Evolutionary conservation across 768 basidiomycete genomes (phyloP), one percentile per base, ranked within the genome.

Genomic region (Russula ochroleuca): DNA sequence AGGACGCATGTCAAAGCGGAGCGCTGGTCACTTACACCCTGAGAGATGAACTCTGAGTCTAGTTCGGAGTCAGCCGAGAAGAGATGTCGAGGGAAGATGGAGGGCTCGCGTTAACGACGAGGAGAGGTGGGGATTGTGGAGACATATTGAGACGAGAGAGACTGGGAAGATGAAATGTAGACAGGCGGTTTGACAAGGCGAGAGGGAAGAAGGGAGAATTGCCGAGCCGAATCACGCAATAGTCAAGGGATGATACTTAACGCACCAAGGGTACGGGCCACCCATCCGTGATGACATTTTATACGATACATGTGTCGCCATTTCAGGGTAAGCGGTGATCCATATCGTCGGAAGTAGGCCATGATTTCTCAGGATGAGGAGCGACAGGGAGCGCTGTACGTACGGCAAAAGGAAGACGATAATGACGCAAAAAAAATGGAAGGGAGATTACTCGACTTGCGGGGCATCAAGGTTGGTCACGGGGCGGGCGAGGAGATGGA

Each of bases 171-270:
- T 51, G 37, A 17, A 41, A 10, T 28, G 31, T 40, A 17, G 63
- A 64, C 43, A 64, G 31, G 47, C 51, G 31, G 57, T 61, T 45
- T 61, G 59, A 65, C 54, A 56, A 23, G 59, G 31, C 7, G 59
- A 65, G 64, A 45, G 54, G 53, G 64, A 65, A 56, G 64, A 8
- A 28, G 6, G n/a, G 9, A 8, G 35, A 49, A 33, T 51, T 64
- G 63, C 63, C 63, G 63, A 64, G 59, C 53, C 59, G 54, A 56
- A 65, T 51, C 40, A 61, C 59, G 59, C 35, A 65, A 65, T 61
- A 51, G 64, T 51, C 7, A 59, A 61, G 54, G 48, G 48, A 47
- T 45, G 64, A 61, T 61, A 52, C 64, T 31, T 35, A 35, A 54
- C 15, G 62, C 23, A 52, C 57, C 41, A 40, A 25, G 4, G 25